Conservation (phyloP, 768 basidiomycete genomes). For the Guyanaporus albipodus region DNA sequence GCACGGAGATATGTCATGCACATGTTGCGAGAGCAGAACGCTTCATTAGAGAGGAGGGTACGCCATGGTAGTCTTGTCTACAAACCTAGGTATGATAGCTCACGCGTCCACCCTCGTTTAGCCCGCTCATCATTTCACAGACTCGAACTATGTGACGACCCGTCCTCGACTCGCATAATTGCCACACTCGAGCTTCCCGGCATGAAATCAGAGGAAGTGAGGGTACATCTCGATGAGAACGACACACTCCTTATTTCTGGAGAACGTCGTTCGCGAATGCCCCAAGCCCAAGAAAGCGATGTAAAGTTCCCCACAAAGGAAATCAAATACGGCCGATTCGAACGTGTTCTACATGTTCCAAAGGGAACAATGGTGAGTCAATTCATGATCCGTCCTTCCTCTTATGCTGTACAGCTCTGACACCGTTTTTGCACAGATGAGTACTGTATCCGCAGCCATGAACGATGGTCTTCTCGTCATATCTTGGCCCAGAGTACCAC, state of each 20-base stretch:
- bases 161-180: constrained; percentile 28
- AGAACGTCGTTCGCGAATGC: constrained; percentile 21
- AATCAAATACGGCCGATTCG: constrained; percentile 39
- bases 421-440: constrained; percentile 21
- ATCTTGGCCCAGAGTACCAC: constrained; percentile 35
- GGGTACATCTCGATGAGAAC: constrained; percentile 31
- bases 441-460: constrained; percentile 38
- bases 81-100: constrained; percentile 27
- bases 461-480: constrained; percentile 37
- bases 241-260: constrained; percentile 34
- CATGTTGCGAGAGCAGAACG: constrained; percentile 19
- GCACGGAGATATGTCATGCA: constrained; percentile 29
- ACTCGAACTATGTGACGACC: constrained; percentile 39
- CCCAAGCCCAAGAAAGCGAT: constrained; percentile 14
- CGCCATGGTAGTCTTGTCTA: constrained; percentile 30
- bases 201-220: constrained; percentile 33
- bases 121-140: constrained; percentile 24
- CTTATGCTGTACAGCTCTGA: constrained; percentile 1
- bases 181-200: constrained; percentile 41
- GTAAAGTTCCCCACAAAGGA: constrained; percentile 32
- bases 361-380: constrained; percentile 34
- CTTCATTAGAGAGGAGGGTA: constrained; percentile 19
- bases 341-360: constrained; percentile 35
- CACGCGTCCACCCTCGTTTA: background rate
- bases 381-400: background rate